Evolutionary conservation across 352 stramenopile genomes (phyloP), one percentile per base, ranked within the genome.

Genomic region (Phytophthora citricola): DNA sequence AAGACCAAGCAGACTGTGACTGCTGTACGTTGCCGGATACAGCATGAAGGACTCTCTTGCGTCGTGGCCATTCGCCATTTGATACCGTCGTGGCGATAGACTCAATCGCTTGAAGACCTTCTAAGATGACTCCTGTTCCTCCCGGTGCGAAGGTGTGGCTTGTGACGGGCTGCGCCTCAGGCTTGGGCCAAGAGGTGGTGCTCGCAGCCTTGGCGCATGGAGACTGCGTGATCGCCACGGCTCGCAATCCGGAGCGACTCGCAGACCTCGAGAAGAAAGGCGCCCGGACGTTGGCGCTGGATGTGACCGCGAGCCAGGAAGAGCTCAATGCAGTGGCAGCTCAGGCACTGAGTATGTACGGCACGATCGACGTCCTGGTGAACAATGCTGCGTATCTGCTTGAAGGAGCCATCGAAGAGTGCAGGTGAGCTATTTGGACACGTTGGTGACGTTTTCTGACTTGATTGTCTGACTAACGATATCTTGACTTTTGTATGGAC

Each of bases 351-450:
- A 57, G 26, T 2, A 50, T 58, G 40, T 69, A 73, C 22, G 76
- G 70, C 10, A 62, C 52, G 9, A 72, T 81, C 52, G 71, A 81
- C 51, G 54, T 82, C 14, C 50, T 84, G 22, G 71, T 81, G 15
- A 81, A 84, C 52, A 84, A 84, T 55, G 73, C 73, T 17, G 74
- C 69, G 17, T 79, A 85, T 43, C 48, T 73, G 27, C 64, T 81
- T 24, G 50, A 73, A 49, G 77, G 74, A 3, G 66, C 63, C 7
- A 67, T 78, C 17, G 76, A 85, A 40, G 76, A 82, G 61, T 76
- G 66, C 64, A 78, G 67, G 68, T 75, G 46, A 52, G 29, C 38
- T 26, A 36, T 40, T 61, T 20, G 26, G 55, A 14, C 20, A 66
- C 57, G 31, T 36, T 48, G 31, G 40, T 67, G 63, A 71, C 51